phyloP scores from a whole-genome alignment of 306 rosid species.

The Arachis hypogaea region DNA sequence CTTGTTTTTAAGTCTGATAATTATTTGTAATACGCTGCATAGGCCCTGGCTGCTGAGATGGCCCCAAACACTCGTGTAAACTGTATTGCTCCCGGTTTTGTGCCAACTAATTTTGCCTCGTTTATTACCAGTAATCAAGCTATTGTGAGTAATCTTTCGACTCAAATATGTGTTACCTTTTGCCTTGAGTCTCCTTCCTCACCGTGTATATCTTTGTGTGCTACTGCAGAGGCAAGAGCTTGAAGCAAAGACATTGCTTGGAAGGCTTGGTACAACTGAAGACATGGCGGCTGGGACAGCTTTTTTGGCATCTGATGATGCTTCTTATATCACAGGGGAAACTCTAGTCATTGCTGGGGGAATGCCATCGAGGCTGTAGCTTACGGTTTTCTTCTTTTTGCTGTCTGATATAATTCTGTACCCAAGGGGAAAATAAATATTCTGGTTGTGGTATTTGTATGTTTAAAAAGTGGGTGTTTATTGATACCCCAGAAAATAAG shows the following conservation, averaged over 20 bases:
- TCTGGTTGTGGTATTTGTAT: no score
- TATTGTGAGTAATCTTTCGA: constrained; percentile 48
- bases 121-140: constrained; percentile 54
- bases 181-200: background rate
- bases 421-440: background rate
- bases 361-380: constrained; percentile 79
- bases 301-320: constrained; percentile 90
- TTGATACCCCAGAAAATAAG: no score
- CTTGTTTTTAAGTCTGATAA: constrained; percentile 16
- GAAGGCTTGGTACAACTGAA: constrained; percentile 85
- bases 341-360: constrained; percentile 96
- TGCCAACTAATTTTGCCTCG: constrained; percentile 86
- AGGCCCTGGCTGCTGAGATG: constrained; percentile 92
- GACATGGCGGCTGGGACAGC: constrained; percentile 94
- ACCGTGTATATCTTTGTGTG: constrained; percentile 22
- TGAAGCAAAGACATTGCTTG: constrained; percentile 66
- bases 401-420: background rate
- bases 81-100: constrained; percentile 95
- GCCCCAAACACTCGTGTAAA: constrained; percentile 87
- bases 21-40: constrained; percentile 34
- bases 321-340: constrained; percentile 94
- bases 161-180: constrained; percentile 20
- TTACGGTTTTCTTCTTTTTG: constrained; percentile 26
- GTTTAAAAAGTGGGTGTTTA: no score
- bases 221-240: constrained; percentile 59